Evolutionary conservation across 2,329 filamentous ascomycete genomes (phyloP).

Genomic region (Penicillium concentricum): DNA sequence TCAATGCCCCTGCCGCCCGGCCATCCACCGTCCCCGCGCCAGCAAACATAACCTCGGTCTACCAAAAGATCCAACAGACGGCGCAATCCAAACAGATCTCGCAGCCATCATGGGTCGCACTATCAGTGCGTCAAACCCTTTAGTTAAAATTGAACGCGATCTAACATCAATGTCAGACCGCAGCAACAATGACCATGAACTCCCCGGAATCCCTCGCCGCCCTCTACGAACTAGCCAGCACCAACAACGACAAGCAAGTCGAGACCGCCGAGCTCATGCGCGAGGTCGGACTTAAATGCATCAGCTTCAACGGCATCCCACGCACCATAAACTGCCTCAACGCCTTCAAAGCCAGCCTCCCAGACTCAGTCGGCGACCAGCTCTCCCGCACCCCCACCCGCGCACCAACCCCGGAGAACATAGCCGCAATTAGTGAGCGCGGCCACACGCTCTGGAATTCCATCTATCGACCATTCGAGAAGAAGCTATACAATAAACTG

Average conservation of each 20-base stretch:
- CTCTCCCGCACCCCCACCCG: constrained; percentile 61
- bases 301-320: constrained; percentile 61
- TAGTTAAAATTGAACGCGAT: neutral
- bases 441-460: constrained; percentile 71
- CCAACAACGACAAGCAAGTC: constrained; percentile 25
- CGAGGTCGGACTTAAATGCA: constrained; percentile 49
- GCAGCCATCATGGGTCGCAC: constrained; percentile 62
- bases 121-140: constrained; percentile 52
- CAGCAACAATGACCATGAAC: constrained; percentile 82
- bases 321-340: constrained; percentile 80
- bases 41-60: constrained; percentile 61
- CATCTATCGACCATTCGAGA: constrained; percentile 72
- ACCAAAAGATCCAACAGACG: constrained; percentile 62
- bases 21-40: constrained; percentile 66
- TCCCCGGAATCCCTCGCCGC: constrained; percentile 63
- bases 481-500: constrained; percentile 69
- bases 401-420: constrained; percentile 50
- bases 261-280: constrained; percentile 42
- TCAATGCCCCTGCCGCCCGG: constrained; percentile 67
- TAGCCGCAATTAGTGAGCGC: constrained; percentile 55
- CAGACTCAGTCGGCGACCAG: constrained; percentile 51
- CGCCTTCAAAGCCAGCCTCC: constrained; percentile 65
- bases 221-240: constrained; percentile 18
- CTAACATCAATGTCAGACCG: constrained; percentile 56
- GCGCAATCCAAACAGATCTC: constrained; percentile 64